phyloP scores from a whole-genome alignment of 192 early-diverging fungal genomes.

The Neocallimastix lanati region DNA sequence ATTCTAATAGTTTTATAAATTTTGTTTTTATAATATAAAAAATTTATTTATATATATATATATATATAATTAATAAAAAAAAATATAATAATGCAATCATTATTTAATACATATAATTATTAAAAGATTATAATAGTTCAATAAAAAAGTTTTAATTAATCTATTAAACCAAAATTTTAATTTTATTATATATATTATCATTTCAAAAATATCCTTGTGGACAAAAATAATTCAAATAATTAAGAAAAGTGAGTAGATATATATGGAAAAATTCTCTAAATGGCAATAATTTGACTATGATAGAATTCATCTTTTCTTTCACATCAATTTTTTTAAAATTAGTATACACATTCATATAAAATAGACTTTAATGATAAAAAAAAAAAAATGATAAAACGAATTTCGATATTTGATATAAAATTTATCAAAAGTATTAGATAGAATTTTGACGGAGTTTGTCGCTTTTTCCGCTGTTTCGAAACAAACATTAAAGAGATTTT shows the following conservation, averaged over 20 bases:
- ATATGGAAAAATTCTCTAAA: background rate
- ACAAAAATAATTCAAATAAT: too few species aligned
- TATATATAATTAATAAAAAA: too few species aligned
- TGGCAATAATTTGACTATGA: background rate
- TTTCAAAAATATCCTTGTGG: too few species aligned
- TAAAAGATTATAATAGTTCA: too few species aligned
- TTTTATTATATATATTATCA: too few species aligned
- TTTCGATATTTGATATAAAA: background rate
- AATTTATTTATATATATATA: too few species aligned
- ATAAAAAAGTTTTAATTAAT: too few species aligned
- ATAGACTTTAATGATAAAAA: background rate
- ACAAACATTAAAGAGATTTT: background rate
- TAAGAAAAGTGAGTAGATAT: background rate
- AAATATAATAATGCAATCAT: too few species aligned
- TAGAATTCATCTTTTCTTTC: background rate
- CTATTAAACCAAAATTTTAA: too few species aligned
- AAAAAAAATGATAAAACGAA: background rate
- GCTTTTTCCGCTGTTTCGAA: background rate
- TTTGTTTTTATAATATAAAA: too few species aligned
- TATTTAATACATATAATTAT: too few species aligned
- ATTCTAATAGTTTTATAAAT: too few species aligned
- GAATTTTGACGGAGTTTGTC: background rate
- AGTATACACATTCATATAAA: background rate
- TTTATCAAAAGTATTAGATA: background rate
- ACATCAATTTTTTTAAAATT: background rate